Percentiles rank a stretch among this genome's conserved stretches.
phyloP scores from a whole-genome alignment of 371 early-diverging fungal species.

The Cokeromyces recurvatus region DNA sequence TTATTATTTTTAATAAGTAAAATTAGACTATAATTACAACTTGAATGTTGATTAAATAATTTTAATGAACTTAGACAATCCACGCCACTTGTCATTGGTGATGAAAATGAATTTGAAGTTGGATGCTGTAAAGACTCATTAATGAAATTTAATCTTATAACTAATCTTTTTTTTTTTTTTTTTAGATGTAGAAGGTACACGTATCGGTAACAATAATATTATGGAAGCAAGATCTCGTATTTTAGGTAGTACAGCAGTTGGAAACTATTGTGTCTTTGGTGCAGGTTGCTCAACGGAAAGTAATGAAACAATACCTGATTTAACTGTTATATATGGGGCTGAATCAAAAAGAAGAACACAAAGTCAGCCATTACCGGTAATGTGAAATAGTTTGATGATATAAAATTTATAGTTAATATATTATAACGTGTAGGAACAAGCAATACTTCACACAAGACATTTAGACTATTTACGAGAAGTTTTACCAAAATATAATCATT shows the following conservation, averaged over 20 bases:
- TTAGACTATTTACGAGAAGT: slow-evolving; percentile 69
- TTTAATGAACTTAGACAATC: slow-evolving; percentile 32
- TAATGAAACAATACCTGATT: slow-evolving; percentile 57
- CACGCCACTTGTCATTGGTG: slow-evolving; percentile 64
- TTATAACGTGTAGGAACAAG: slow-evolving; percentile 39
- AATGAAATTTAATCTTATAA: neutral
- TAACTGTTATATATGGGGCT: slow-evolving; percentile 68
- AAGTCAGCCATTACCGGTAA: slow-evolving; percentile 28
- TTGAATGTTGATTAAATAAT: too few species aligned
- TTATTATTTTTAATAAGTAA: slow-evolving; percentile 70
- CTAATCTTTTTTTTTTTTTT: too few species aligned
- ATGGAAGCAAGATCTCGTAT: slow-evolving; percentile 68
- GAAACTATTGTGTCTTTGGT: slow-evolving; percentile 73
- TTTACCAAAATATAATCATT: slow-evolving; percentile 62
- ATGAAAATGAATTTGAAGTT: slow-evolving; percentile 76
- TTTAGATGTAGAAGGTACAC: slow-evolving; percentile 64
- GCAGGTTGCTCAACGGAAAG: slow-evolving; percentile 61
- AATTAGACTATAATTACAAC: too few species aligned
- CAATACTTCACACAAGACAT: slow-evolving; percentile 63
- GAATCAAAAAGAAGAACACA: slow-evolving; percentile 56
- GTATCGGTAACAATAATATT: slow-evolving; percentile 65
- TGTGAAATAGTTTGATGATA: neutral
- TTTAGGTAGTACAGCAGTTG: slow-evolving; percentile 55
- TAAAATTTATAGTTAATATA: neutral
- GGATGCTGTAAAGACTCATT: slow-evolving; percentile 52